Evolutionary conservation across 2,329 filamentous ascomycete genomes (phyloP), one percentile per base, ranked within the genome.

Genomic region (Lecanosticta acicola): DNA sequence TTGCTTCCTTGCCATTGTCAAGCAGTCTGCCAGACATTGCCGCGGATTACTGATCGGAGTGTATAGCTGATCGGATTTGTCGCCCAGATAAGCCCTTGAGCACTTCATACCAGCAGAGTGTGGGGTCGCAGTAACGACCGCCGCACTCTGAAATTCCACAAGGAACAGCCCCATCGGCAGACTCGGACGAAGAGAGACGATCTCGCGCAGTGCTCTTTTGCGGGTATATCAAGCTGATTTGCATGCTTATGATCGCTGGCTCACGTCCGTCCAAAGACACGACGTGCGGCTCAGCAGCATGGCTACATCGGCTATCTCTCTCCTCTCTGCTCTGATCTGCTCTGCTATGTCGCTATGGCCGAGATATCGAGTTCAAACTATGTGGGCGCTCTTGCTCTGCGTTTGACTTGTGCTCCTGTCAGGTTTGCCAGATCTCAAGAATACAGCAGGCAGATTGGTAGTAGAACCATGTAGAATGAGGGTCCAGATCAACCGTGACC

Each of bases 301-400:
- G 53, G 47, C 54, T 51, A 51, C 53, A 57, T 55, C 52, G 52
- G 54, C 54, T 57, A 57, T 57, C 52, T 57, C 52, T 41, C 53
- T 45, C 50, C n/a, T n/a, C 49, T 56, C 53, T 54, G 51, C 20
- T 50, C 39, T 49, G 45, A 41, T 48, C 50, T 55, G 48, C 48
- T 50, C 41, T 40, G 47, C 47, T 50, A 48, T 48, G 54, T 49
- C 49, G 54, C 54, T 51, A 51, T 37, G 41, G 49, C 48, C 46
- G 34, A 46, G 51, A 53, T 54, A 59, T 56, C 55, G 56, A 52
- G 45, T 48, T 55, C 45, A 56, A 55, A 52, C 56, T 57, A 57
- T 49, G 44, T 49, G 46, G 51, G 18, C 40, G 32, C 17, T 45
- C 37, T 45, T 45, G 35, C n/a, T 44, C 42, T 48, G 46, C 43